These are phyloP conservation scores for Thymus mandschuricus DNA, from an alignment of 257 asterid species.

Conservation along the genomic window DNA sequence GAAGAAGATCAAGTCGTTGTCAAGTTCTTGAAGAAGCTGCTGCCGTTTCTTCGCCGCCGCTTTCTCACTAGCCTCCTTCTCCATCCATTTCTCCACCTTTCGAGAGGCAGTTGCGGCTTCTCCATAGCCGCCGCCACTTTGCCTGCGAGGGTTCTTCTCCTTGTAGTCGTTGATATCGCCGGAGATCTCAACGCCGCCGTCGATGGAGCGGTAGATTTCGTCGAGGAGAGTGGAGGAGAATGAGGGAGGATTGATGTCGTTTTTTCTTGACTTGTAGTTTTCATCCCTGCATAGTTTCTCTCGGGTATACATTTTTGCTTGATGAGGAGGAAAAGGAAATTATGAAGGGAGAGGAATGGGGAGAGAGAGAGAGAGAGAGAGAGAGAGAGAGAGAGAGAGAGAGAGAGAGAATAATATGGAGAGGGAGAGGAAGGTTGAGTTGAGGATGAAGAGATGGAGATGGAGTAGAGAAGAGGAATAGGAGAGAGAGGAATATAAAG, in stretches of 20 bases:
- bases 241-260: slow-evolving; percentile 48
- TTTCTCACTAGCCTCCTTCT: slow-evolving; percentile 42
- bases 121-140: slow-evolving; percentile 28
- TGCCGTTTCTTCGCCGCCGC: slow-evolving; percentile 10
- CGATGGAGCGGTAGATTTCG: slow-evolving; percentile 87
- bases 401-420: neutral
- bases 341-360: neutral
- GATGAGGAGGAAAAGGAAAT: neutral
- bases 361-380: neutral
- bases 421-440: too few relatives aligned
- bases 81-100: slow-evolving; percentile 72
- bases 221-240: slow-evolving; percentile 88
- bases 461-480: neutral
- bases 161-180: slow-evolving; percentile 27
- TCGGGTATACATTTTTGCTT: slow-evolving; percentile 44
- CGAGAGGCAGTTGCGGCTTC: slow-evolving; percentile 34
- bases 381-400: slow-evolving; percentile 4
- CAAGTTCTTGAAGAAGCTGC: slow-evolving; percentile 34
- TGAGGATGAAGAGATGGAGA: slow-evolving; percentile 2
- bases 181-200: slow-evolving; percentile 42
- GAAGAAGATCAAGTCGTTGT: slow-evolving; percentile 60
- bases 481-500: neutral
- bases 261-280: slow-evolving; percentile 35
- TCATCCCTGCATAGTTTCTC: slow-evolving; percentile 41
- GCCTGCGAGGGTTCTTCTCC: slow-evolving; percentile 24